phyloP scores from a whole-genome alignment of 2,329 filamentous ascomycete genomes.

The Phoma herbarum region DNA sequence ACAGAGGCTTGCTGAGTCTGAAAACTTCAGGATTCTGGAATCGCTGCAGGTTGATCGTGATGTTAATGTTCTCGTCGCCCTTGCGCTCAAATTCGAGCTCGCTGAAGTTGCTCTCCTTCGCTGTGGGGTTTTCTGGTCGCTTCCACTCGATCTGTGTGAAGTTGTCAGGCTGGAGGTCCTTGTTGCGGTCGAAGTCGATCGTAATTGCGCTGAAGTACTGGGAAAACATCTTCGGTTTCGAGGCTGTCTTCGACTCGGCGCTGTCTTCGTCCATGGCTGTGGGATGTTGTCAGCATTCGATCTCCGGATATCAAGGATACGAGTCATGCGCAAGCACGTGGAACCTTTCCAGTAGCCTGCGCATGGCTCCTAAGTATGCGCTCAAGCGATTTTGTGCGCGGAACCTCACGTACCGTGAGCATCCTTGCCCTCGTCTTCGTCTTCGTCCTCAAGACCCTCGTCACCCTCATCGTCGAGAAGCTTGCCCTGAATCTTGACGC shows the following conservation, averaged over 20 bases:
- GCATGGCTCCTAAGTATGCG: neutral
- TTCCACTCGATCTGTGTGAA: conserved; percentile 81
- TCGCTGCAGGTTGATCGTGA: conserved; percentile 84
- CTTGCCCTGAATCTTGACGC: conserved; percentile 90
- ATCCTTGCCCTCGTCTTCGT: conserved; percentile 55
- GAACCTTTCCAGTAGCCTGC: neutral
- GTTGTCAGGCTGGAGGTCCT: conserved; percentile 72
- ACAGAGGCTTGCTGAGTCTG: conserved; percentile 77
- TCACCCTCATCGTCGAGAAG: conserved; percentile 67
- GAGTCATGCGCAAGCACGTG: neutral
- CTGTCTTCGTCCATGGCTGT: conserved; percentile 63
- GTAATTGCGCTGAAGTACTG: conserved; percentile 84
- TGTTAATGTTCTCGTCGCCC: conserved; percentile 90
- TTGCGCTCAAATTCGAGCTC: conserved; percentile 89
- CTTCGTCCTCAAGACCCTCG: conserved; percentile 44
- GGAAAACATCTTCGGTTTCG: conserved; percentile 67
- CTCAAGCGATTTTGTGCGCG: neutral
- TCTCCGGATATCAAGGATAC: neutral
- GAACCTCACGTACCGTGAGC: conserved; percentile 52
- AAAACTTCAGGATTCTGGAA: conserved; percentile 89
- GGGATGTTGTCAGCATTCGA: conserved; percentile 10
- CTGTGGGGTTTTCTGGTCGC: conserved; percentile 73
- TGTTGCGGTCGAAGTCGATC: conserved; percentile 65
- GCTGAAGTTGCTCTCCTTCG: conserved; percentile 82
- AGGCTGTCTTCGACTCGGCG: conserved; percentile 44